A percentile compares a stretch with the other conserved stretches of the same genome.
phyloP scores from a whole-genome alignment of 108 stramenopile genomes.

The Pseudonitzschia pungens region DNA sequence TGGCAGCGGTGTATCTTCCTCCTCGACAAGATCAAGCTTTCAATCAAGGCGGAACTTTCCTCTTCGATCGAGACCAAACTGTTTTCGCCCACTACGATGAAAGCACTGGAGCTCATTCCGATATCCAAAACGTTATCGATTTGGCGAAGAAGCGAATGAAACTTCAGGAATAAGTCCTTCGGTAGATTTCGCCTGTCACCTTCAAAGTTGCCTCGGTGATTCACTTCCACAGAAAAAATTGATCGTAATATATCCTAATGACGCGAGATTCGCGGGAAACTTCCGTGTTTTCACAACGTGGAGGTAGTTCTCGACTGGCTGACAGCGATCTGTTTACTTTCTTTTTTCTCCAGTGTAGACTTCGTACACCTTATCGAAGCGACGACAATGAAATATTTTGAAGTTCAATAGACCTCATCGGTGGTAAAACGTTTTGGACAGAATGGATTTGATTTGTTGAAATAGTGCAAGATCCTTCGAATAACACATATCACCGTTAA shows the following conservation, averaged over 20 bases:
- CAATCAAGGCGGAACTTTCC: constrained; percentile 72
- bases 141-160: constrained; percentile 34
- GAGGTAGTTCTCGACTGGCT: background rate
- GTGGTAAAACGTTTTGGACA: too few relatives aligned
- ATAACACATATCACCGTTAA: too few relatives aligned
- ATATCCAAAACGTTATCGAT: constrained; percentile 40
- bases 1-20: constrained; percentile 57
- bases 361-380: background rate
- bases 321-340: background rate
- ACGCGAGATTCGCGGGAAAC: background rate
- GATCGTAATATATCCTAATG: background rate
- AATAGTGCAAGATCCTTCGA: too few relatives aligned
- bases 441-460: too few relatives aligned
- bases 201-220: background rate
- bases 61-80: constrained; percentile 57
- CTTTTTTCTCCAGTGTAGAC: background rate
- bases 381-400: background rate
- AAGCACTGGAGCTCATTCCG: constrained; percentile 62
- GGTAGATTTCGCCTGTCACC: background rate
- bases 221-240: background rate
- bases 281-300: background rate
- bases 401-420: too few relatives aligned
- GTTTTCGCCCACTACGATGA: constrained; percentile 80
- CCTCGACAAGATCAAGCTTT: constrained; percentile 74
- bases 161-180: background rate